These are phyloP conservation scores for Suillus subalutaceus DNA, from an alignment of 768 basidiomycete genomes.

Conservation along the genomic window DNA sequence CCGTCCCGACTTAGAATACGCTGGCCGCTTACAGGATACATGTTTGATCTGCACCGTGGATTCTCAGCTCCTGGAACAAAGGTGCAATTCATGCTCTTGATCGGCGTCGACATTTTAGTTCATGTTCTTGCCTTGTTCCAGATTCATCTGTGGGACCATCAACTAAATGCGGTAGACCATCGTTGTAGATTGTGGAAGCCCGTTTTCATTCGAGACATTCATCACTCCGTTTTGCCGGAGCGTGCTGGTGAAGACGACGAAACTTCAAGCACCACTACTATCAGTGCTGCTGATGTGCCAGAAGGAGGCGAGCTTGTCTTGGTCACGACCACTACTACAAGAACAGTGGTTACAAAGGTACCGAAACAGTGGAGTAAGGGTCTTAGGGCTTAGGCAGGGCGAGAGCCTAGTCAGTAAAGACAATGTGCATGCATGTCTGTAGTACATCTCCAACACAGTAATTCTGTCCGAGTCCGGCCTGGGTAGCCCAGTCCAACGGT, in stretches of 20 bases:
- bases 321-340: not conserved
- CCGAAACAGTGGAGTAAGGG: not conserved
- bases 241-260: not conserved
- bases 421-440: too few relatives aligned
- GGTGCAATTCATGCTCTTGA: slow-evolving; percentile 14
- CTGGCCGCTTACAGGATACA: slow-evolving; percentile 31
- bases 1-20: slow-evolving; percentile 22
- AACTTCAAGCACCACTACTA: not conserved
- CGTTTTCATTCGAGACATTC: not conserved
- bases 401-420: not conserved
- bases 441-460: too few relatives aligned
- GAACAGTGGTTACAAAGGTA: not conserved
- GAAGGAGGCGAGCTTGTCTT: not conserved
- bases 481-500: too few relatives aligned
- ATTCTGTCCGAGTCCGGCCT: not conserved
- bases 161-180: not conserved
- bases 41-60: slow-evolving; percentile 30
- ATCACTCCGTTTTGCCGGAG: not conserved
- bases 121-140: not conserved
- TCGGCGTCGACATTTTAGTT: not conserved
- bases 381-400: too few relatives aligned
- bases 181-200: slow-evolving; percentile 2
- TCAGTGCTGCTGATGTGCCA: not conserved
- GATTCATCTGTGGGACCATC: not conserved
- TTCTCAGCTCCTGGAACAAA: slow-evolving; percentile 32